Evolutionary conservation across 352 stramenopile species (phyloP).

Genomic region (Phytophthora pluvialis): DNA sequence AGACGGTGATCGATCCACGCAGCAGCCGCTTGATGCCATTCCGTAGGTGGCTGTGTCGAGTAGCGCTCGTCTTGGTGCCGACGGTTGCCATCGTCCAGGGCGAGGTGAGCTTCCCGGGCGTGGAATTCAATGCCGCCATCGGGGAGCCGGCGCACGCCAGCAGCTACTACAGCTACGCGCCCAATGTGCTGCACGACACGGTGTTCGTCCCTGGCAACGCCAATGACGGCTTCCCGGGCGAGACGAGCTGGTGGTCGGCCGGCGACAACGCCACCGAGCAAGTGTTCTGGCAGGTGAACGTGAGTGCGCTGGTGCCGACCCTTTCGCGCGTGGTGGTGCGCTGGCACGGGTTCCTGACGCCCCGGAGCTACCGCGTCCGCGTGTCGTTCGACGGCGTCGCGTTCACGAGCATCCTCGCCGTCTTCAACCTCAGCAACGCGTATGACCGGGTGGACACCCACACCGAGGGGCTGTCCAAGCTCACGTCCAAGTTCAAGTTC

Average conservation of each 20-base stretch:
- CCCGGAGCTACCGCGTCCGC: constrained; percentile 58
- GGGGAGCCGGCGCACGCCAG: constrained; percentile 61
- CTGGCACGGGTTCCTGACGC: constrained; percentile 79
- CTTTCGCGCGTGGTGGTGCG: constrained; percentile 72
- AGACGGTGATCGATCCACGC: not conserved
- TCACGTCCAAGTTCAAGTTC: constrained; percentile 59
- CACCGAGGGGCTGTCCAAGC: constrained; percentile 47
- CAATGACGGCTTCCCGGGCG: constrained; percentile 71
- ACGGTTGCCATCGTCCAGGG: constrained; percentile 1
- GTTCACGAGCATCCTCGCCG: constrained; percentile 64
- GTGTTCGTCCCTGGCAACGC: constrained; percentile 66
- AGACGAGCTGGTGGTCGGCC: constrained; percentile 84
- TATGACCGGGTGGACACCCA: constrained; percentile 81
- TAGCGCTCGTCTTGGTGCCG: constrained; percentile 19
- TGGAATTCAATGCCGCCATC: constrained; percentile 72
- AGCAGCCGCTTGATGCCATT: constrained; percentile 8
- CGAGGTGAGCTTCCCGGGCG: constrained; percentile 63
- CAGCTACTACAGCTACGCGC: constrained; percentile 78
- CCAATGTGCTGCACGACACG: constrained; percentile 68
- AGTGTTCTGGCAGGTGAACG: constrained; percentile 82
- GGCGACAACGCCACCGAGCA: constrained; percentile 49
- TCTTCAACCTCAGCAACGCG: constrained; percentile 44
- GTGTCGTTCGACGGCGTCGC: constrained; percentile 66
- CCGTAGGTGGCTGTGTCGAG: not conserved
- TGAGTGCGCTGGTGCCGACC: constrained; percentile 50